Evolutionary conservation across 2,329 filamentous ascomycete genomes (phyloP).

Genomic region (Fonsecaea pedrosoi): DNA sequence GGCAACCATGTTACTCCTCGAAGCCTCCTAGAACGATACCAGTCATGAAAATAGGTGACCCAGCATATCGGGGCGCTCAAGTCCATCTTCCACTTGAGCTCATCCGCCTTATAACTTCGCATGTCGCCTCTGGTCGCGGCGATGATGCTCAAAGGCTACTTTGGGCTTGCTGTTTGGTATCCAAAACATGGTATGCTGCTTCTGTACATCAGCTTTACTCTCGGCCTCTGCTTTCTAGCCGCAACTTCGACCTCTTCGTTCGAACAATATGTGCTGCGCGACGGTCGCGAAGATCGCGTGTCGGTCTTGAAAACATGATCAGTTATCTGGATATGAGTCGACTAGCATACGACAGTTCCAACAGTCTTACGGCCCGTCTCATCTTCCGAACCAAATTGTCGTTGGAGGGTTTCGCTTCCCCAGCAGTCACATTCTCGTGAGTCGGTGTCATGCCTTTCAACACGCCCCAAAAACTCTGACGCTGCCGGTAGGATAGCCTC

Average conservation of each 20-base stretch:
- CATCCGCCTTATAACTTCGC: constrained; percentile 25
- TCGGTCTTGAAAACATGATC: constrained; percentile 54
- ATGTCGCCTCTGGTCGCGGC: constrained; percentile 16
- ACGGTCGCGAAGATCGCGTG: constrained; percentile 47
- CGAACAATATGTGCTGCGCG: constrained; percentile 61
- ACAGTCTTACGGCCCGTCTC: constrained; percentile 63
- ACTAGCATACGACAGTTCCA: constrained; percentile 66
- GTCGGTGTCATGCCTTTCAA: constrained; percentile 34
- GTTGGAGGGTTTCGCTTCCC: constrained; percentile 63
- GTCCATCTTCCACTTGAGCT: constrained; percentile 36
- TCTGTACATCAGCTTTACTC: constrained; percentile 61
- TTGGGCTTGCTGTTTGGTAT: constrained; percentile 60
- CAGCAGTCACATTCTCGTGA: constrained; percentile 63
- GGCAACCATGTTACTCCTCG: not conserved
- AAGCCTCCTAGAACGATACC: not conserved
- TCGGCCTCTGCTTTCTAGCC: constrained; percentile 57
- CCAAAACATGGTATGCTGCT: constrained; percentile 63
- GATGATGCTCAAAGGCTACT: constrained; percentile 53
- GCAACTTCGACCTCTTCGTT: constrained; percentile 62
- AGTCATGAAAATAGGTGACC: constrained; percentile 35
- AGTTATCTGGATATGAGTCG: constrained; percentile 59
- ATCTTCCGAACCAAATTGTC: constrained; percentile 60
- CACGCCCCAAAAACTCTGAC: constrained; percentile 13
- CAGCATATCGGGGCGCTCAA: constrained; percentile 27
- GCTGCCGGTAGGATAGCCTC: constrained; percentile 53